phyloP scores from a whole-genome alignment of 2,329 filamentous ascomycete species.

The Penicillium polonicum region DNA sequence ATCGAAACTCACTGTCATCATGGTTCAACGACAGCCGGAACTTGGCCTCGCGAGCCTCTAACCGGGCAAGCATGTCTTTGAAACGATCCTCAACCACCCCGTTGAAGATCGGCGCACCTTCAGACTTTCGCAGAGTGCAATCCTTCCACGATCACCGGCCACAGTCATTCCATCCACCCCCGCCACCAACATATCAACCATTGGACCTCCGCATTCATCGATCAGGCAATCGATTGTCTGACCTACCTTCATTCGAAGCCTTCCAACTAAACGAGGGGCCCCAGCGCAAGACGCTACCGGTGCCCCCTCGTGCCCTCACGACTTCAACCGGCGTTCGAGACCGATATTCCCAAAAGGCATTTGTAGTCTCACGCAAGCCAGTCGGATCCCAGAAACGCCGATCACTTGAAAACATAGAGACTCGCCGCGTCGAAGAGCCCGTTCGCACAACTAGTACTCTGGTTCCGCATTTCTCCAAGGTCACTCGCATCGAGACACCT shows the following conservation, averaged over 20 bases:
- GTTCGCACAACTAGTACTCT: slow-evolving; percentile 24
- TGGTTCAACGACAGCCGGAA: slow-evolving; percentile 42
- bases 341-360: slow-evolving; percentile 25
- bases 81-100: slow-evolving; percentile 35
- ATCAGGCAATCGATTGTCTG: slow-evolving; percentile 45
- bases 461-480: slow-evolving; percentile 34
- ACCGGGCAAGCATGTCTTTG: slow-evolving; percentile 42
- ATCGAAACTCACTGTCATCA: slow-evolving; percentile 39
- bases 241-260: slow-evolving; percentile 45
- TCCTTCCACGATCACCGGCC: slow-evolving; percentile 15
- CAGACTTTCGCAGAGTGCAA: slow-evolving; percentile 43
- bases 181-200: slow-evolving; percentile 36
- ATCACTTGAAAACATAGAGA: slow-evolving; percentile 28
- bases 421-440: slow-evolving; percentile 18
- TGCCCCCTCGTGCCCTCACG: slow-evolving; percentile 36
- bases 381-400: slow-evolving; percentile 35
- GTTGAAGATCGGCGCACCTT: slow-evolving; percentile 44
- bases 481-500: slow-evolving; percentile 11
- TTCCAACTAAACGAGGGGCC: slow-evolving; percentile 35
- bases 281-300: slow-evolving; percentile 25
- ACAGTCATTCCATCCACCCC: slow-evolving; percentile 11
- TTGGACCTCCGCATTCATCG: slow-evolving; percentile 50
- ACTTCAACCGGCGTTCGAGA: slow-evolving; percentile 21
- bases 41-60: slow-evolving; percentile 41
- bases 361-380: slow-evolving; percentile 39